Conservation (phyloP, 345 rosid genomes). For the Boechera retrofracta region DNA sequence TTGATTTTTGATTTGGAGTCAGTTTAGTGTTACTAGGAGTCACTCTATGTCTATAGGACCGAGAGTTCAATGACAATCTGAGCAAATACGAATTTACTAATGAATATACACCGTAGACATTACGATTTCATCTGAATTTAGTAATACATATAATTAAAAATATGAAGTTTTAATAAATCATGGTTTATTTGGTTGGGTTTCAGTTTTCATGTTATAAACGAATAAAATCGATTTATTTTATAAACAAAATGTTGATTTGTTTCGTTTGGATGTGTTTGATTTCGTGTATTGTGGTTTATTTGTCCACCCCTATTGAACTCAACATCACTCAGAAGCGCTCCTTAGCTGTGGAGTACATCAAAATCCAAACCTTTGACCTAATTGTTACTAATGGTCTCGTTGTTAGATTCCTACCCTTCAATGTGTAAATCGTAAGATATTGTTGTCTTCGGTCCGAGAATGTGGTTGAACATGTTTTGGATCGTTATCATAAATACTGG, state of each 20-base stretch:
- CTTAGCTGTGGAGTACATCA: not conserved
- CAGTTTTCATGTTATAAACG: not conserved
- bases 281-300: no score
- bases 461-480: slow-evolving; percentile 3
- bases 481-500: not conserved
- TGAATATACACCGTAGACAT: no score
- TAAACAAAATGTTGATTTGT: not conserved
- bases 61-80: not conserved
- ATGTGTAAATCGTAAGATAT: not conserved
- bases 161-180: no score
- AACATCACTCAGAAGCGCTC: not conserved
- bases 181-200: no score
- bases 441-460: not conserved
- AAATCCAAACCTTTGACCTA: no score
- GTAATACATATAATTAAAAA: no score
- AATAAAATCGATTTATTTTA: not conserved
- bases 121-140: not conserved
- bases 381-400: no score
- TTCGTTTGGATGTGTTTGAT: not conserved
- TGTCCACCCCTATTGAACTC: not conserved
- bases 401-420: not conserved
- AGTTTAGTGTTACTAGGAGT: not conserved
- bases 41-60: no score
- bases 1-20: not conserved
- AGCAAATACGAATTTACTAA: not conserved